These are phyloP conservation scores for Plantago coronopus DNA, from an alignment of 305 asterid species.

Conservation along the genomic window DNA sequence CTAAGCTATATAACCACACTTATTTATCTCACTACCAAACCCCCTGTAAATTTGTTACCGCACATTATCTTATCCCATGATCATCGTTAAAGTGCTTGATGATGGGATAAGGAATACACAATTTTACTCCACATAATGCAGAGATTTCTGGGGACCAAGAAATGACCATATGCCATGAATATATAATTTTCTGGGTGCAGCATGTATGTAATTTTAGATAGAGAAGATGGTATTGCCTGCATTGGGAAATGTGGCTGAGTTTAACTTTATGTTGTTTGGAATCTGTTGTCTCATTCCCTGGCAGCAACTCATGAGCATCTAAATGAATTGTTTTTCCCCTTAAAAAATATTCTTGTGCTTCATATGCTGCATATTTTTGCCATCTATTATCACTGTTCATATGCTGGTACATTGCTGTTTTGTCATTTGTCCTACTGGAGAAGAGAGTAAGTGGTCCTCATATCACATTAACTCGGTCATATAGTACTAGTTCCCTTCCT, in stretches of 20 bases:
- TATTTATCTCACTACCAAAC: too few relatives aligned
- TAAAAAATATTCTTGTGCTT: neutral
- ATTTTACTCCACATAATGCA: too few relatives aligned
- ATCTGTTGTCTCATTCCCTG: conserved; percentile 31
- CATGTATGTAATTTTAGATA: neutral
- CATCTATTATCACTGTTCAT: neutral
- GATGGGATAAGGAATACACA: too few relatives aligned
- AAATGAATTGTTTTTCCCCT: conserved; percentile 7
- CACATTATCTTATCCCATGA: too few relatives aligned
- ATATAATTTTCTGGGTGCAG: neutral
- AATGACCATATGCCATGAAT: too few relatives aligned
- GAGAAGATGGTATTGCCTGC: conserved; percentile 2
- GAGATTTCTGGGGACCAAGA: too few relatives aligned
- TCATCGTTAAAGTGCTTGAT: too few relatives aligned
- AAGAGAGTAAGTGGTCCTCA: conserved; percentile 25
- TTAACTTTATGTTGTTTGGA: conserved; percentile 26
- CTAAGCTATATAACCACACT: too few relatives aligned
- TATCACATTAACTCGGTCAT: neutral
- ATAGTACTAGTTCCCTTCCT: neutral
- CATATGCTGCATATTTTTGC: conserved; percentile 1
- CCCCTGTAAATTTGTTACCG: too few relatives aligned
- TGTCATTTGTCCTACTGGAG: conserved; percentile 10
- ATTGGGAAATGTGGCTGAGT: conserved; percentile 26
- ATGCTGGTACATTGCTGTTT: conserved; percentile 4
- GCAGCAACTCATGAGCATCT: conserved; percentile 3